Conservation (phyloP, 2,329 filamentous ascomycete species). For the Cercospora sp. region DNA sequence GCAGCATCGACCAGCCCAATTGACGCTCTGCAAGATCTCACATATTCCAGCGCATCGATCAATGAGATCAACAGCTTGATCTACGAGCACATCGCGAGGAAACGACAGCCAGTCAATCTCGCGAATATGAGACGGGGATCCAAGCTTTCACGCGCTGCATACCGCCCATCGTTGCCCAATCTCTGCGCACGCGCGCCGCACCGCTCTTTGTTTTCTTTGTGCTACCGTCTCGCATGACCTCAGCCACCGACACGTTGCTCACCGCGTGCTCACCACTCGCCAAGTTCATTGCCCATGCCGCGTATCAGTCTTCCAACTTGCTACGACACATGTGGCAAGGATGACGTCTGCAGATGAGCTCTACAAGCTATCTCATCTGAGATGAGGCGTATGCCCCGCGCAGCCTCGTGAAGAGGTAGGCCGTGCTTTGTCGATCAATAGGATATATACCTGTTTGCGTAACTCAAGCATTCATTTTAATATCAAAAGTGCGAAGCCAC, state of each 20-base stretch:
- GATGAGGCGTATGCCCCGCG: conserved; percentile 10
- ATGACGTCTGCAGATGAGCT: conserved; percentile 14
- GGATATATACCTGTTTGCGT: not conserved
- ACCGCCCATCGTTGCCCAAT: no score
- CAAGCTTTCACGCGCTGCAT: no score
- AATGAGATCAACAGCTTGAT: no score
- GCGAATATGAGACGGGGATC: no score
- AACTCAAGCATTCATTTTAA: not conserved
- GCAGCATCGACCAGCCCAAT: not conserved
- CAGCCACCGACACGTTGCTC: conserved; percentile 17
- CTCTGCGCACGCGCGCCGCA: not conserved
- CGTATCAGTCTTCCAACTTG: not conserved
- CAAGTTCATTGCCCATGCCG: not conserved
- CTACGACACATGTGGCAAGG: not conserved
- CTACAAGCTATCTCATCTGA: not conserved
- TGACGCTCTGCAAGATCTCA: not conserved
- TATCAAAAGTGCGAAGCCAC: not conserved
- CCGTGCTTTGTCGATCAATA: conserved; percentile 8
- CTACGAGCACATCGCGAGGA: no score
- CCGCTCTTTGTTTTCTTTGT: conserved; percentile 2
- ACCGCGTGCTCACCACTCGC: conserved; percentile 5
- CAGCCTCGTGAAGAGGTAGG: conserved; percentile 4
- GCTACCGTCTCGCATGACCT: conserved; percentile 8
- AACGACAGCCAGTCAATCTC: no score
- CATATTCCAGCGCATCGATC: not conserved